Conservation (phyloP, 176 grass and related monocot genomes). For the Stipa capillata region DNA sequence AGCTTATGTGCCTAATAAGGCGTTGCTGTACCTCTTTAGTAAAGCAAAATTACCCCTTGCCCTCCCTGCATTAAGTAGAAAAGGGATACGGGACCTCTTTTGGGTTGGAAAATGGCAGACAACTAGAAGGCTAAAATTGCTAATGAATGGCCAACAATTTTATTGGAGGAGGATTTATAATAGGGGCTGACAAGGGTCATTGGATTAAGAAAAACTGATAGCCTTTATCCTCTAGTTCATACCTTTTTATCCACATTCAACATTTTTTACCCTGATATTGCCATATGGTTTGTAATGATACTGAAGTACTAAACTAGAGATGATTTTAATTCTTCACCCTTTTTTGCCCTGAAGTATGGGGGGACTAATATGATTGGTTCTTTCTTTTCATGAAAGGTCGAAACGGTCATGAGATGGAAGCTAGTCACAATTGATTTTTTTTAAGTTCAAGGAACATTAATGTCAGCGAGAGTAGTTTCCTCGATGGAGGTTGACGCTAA, state of each 20-base stretch:
- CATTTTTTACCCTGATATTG: background rate
- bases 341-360: background rate
- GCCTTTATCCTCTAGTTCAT: background rate
- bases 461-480: constrained; percentile 27
- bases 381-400: constrained; percentile 7
- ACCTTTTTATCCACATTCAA: background rate
- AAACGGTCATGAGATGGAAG: constrained; percentile 2
- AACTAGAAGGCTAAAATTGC: background rate
- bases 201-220: background rate
- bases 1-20: background rate
- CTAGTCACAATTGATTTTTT: constrained; percentile 8
- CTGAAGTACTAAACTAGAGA: background rate
- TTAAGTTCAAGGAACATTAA: constrained; percentile 13
- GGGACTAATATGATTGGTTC: background rate
- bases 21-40: background rate
- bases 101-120: background rate
- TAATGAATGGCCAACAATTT: background rate
- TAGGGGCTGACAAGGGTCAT: background rate
- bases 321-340: background rate
- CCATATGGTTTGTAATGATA: background rate
- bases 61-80: background rate
- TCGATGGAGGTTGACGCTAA: constrained; percentile 43
- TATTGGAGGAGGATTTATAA: background rate
- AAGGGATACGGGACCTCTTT: background rate
- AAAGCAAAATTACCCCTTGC: background rate